phyloP scores from a whole-genome alignment of 2,329 filamentous ascomycete species.

The Xylariaceae sp. region DNA sequence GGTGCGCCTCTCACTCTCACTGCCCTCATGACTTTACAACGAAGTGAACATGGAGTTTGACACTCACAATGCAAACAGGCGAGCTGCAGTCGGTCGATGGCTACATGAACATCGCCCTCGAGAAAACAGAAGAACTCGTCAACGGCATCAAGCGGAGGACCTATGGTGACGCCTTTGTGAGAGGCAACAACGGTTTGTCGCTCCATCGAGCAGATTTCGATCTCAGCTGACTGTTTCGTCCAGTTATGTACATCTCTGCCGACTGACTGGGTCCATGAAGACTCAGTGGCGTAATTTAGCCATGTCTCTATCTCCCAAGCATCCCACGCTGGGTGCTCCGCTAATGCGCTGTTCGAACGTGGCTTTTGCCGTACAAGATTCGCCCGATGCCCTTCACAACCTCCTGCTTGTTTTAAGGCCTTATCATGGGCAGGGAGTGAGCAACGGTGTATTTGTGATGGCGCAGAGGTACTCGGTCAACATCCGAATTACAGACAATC shows the following conservation, averaged over 20 bases:
- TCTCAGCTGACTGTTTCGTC: constrained; percentile 7
- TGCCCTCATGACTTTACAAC: neutral
- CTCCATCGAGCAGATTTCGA: neutral
- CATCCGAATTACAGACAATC: too few relatives aligned
- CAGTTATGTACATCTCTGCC: constrained; percentile 69
- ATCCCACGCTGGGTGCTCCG: too few relatives aligned
- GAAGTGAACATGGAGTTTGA: constrained; percentile 9
- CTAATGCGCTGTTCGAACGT: too few relatives aligned
- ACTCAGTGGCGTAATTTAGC: too few relatives aligned
- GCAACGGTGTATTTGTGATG: too few relatives aligned
- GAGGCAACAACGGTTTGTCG: constrained; percentile 82
- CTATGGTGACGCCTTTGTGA: constrained; percentile 92
- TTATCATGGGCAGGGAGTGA: too few relatives aligned
- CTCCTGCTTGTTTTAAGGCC: too few relatives aligned
- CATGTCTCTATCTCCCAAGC: too few relatives aligned
- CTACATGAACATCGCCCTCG: constrained; percentile 99
- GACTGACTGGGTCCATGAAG: constrained; percentile 40
- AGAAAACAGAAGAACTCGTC: constrained; percentile 90
- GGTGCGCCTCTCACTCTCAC: constrained; percentile 48
- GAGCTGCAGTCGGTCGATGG: constrained; percentile 96
- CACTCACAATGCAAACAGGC: constrained; percentile 48
- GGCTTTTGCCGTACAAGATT: too few relatives aligned
- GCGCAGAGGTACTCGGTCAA: too few relatives aligned
- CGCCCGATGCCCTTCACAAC: too few relatives aligned
- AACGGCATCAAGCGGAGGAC: constrained; percentile 76